phyloP scores from a whole-genome alignment of 768 basidiomycete species.

The Rhizopogon rudus region DNA sequence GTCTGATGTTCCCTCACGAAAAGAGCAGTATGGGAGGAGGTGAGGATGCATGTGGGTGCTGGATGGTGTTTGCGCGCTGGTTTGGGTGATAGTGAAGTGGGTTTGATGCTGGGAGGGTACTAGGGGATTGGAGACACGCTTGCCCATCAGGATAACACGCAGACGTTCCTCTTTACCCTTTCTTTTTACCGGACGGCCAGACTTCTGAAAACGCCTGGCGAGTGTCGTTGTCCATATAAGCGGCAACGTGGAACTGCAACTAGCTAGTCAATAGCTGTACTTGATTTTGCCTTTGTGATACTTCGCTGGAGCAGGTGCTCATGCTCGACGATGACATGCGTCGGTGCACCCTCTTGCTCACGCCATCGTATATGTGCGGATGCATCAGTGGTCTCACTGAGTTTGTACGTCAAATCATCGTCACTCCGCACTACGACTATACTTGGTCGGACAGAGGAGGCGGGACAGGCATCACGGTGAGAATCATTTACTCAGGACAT shows the following conservation, averaged over 20 bases:
- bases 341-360: constrained; percentile 95
- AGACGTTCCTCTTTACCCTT: constrained; percentile 99
- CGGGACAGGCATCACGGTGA: constrained; percentile 96
- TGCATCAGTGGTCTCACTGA: constrained; percentile 94
- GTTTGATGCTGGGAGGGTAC: too few species aligned
- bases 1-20: too few species aligned
- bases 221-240: constrained; percentile 99
- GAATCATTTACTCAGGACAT: constrained; percentile 98
- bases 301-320: constrained; percentile 91
- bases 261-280: neutral
- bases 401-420: constrained; percentile 97
- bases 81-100: too few species aligned
- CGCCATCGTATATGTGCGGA: constrained; percentile 88
- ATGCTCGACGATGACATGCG: constrained; percentile 92
- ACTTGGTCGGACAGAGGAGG: constrained; percentile 96
- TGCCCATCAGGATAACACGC: constrained; percentile 98
- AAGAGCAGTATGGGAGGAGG: too few species aligned
- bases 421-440: constrained; percentile 93
- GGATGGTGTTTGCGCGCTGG: too few species aligned
- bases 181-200: constrained; percentile 92
- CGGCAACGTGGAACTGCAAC: constrained; percentile 91
- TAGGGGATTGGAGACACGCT: constrained; percentile 57
- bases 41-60: too few species aligned
- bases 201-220: constrained; percentile 98
- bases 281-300: neutral